Base-by-base conservation (phyloP, 805 yeast genomes). In the Kodamaea laetipori region DNA sequence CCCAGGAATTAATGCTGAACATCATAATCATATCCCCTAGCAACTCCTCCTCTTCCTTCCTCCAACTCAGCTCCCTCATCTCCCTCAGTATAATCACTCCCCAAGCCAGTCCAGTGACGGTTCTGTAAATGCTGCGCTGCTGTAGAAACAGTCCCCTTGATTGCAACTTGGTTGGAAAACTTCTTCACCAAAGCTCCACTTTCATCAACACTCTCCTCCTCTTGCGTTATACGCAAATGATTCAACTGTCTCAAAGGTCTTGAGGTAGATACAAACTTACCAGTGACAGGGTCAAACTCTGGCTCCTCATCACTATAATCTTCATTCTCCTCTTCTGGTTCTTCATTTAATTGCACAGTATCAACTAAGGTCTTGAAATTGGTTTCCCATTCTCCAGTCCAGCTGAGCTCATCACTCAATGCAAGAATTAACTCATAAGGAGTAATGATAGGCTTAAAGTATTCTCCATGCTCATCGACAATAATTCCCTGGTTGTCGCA, bases 341-440 rank as follows among this genome's bases (percentile, higher is more conserved):
- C 66, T 23, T 65, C 18, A 9, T 15, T 30, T 4, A 30, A 16
- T 7, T 57, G 62, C 50, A 82, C 57, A 5, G 56, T 57, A 7
- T 69, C 54, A 3, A 83, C 68, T 3, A 80, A 74, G 30, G 77
- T 78, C 16, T 68, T 56, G 63, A 90, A 90, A 53, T 86, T 94
- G 1, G 89, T 80, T 8, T 86, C 77, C 98, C 99, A 94, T 52
- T 85, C 77, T 1, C 98, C 98, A 0, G 95, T 83, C 99, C 99
- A 94, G 1, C 81, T 71, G 16, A 88, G 73, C 49, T 85, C 89
- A 17, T 78, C 81, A 48, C 78, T 77, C 45, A 94, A 72, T 0
- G 98, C 96, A 61, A 92, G 66, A 37, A 83, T 77, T 31, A 94
- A 68, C 61, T 94, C 99, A 63, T 87, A 92, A 0, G 98, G 98